A percentile compares a stretch with the other conserved stretches of the same genome.
phyloP scores from a whole-genome alignment of 116 monocot genomes.

The Thalassia testudinum region DNA sequence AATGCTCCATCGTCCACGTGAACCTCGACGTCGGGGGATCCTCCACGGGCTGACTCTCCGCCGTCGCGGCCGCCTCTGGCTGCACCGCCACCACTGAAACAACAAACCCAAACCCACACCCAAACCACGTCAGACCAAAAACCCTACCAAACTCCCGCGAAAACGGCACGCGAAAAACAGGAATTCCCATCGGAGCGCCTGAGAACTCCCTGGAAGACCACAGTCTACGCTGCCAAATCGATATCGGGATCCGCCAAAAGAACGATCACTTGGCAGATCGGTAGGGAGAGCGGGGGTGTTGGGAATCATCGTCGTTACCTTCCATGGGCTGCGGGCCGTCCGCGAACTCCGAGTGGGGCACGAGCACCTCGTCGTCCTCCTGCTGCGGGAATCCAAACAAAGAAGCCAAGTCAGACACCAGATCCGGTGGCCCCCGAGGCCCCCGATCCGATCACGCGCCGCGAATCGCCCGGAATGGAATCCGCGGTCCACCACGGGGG shows the following conservation, averaged over 20 bases:
- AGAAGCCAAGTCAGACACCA: conserved; percentile 3
- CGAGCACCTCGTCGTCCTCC: conserved; percentile 80
- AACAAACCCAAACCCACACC: neutral
- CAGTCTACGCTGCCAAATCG: neutral
- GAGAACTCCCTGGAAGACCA: no score
- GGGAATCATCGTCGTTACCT: conserved; percentile 22
- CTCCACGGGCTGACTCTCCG: conserved; percentile 63
- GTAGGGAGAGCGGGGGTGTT: neutral
- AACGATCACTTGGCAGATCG: neutral
- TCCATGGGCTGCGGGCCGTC: conserved; percentile 72
- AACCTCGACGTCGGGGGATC: conserved; percentile 68
- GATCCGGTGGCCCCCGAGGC: neutral
- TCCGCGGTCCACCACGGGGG: neutral
- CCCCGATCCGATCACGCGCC: neutral
- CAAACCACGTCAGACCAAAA: neutral
- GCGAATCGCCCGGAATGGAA: neutral
- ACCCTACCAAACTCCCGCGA: neutral
- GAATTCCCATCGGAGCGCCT: no score
- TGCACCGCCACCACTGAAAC: conserved; percentile 18
- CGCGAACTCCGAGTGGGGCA: conserved; percentile 38
- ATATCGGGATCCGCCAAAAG: neutral
- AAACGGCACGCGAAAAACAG: neutral
- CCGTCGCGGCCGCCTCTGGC: conserved; percentile 21
- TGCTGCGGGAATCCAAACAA: conserved; percentile 22
- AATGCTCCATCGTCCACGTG: conserved; percentile 86